Evolutionary conservation across 2,329 filamentous ascomycete species (phyloP).

Genomic region (Fusarium staphyleae): DNA sequence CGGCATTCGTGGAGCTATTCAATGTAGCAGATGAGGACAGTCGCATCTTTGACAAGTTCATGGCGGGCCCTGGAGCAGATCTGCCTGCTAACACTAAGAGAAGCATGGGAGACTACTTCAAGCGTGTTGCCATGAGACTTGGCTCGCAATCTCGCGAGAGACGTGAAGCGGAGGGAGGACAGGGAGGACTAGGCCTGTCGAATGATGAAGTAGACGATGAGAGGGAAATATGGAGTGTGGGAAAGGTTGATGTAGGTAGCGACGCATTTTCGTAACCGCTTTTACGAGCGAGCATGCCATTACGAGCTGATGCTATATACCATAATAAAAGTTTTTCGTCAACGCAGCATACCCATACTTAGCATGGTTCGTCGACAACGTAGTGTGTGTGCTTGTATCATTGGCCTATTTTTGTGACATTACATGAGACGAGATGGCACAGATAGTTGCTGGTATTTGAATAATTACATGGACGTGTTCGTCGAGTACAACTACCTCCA

Average conservation of each 20-base stretch:
- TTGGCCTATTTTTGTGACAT: too few species aligned
- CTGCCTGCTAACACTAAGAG: constrained; percentile 78
- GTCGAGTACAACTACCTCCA: too few species aligned
- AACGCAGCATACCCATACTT: too few species aligned
- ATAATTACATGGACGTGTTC: too few species aligned
- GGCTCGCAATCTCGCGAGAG: constrained; percentile 89
- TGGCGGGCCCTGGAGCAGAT: constrained; percentile 71
- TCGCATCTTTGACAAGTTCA: constrained; percentile 89
- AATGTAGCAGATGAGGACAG: constrained; percentile 86
- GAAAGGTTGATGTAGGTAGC: constrained; percentile 72
- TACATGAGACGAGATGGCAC: too few species aligned
- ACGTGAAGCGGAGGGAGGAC: constrained; percentile 88
- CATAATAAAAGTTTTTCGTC: too few species aligned
- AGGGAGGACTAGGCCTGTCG: constrained; percentile 82
- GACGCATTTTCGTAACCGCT: constrained; percentile 34
- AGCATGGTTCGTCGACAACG: too few species aligned
- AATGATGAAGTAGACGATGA: constrained; percentile 95
- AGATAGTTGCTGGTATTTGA: too few species aligned
- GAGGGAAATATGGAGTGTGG: constrained; percentile 94
- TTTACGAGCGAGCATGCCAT: not conserved
- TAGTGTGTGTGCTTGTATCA: too few species aligned
- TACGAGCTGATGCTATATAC: not conserved
- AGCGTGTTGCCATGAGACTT: constrained; percentile 83
- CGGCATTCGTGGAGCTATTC: constrained; percentile 91
- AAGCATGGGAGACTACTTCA: constrained; percentile 97